Evolutionary conservation across 2,329 filamentous ascomycete genomes (phyloP).

Genomic region (Aspergillus ochraceoroseus): DNA sequence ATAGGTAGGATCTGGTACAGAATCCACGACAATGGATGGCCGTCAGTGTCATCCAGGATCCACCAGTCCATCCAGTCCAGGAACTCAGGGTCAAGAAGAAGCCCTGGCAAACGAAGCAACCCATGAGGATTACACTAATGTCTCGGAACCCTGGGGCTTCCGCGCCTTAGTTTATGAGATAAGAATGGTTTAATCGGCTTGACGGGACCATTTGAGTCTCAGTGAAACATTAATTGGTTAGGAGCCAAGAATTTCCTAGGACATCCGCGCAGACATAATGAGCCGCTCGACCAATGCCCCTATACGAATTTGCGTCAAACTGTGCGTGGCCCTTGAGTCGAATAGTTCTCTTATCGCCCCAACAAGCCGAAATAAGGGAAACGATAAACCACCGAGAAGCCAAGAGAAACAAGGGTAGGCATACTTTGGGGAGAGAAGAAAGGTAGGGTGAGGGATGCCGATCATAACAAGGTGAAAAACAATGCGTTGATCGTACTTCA

Average conservation of each 20-base stretch:
- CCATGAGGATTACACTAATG: conserved; percentile 17
- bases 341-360: not conserved
- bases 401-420: not conserved
- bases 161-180: conserved; percentile 7
- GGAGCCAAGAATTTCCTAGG: conserved; percentile 11
- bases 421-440: not conserved
- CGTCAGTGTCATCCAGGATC: conserved; percentile 5
- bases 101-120: conserved; percentile 18
- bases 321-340: not conserved
- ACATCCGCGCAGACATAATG: not conserved
- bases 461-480: conserved; percentile 1
- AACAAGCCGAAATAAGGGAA: not conserved
- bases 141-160: conserved; percentile 16
- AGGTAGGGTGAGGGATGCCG: not conserved
- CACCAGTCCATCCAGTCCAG: not conserved
- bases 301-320: not conserved
- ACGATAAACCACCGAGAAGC: conserved; percentile 1
- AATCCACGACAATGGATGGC: conserved; percentile 4
- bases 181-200: conserved; percentile 5
- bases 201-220: conserved; percentile 7
- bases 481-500: too few species aligned
- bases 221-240: conserved; percentile 13
- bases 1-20: conserved; percentile 1
- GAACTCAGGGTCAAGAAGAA: conserved; percentile 8
- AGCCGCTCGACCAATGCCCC: not conserved